Base-by-base conservation (phyloP, 345 rosid species). In the Salix brachista region DNA sequence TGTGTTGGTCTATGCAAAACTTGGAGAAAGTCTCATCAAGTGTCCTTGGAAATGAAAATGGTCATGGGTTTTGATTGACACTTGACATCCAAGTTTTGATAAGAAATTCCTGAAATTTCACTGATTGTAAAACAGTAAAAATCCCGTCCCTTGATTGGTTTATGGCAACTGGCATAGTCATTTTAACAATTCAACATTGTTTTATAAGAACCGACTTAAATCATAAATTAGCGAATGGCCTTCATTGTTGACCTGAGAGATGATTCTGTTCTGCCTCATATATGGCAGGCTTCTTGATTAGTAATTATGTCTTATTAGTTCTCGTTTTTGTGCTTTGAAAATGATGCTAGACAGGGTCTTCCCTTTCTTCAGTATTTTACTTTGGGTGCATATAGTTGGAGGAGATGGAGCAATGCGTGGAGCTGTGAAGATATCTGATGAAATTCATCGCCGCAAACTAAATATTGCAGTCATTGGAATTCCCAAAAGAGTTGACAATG, bases 371-470 rank as follows among this genome's bases (percentile, higher is more conserved):
- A 5, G 6, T 26, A 54, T 34, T 25, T 21, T 67, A 48, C 50
- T 23, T 46, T 75, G 91, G 94, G 85, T 91, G 21, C 91, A 95
- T 76, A 90, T 91, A 50, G 82, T 89, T 32, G 98, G 99, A 4
- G 98, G 99, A 7, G 98, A 95, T 58, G 98, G 97, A 62, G 85
- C 93, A 37, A 83, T 95, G 96, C 93, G 87, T 11, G 99, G 97
- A 6, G 97, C 94, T 25, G 91, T 93, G 41, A 74, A 81, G 79
- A 88, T 95, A 32, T 93, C 87, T 50, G 78, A 88, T 0, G 98
- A 91, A 84, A 71, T 91, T 50, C 48, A 36, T 6, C 68, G 83
- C 18, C 80, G 94, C 56, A 88, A 89, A 64, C 82, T 93, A 18
- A 79, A 82, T 12, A 68, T 91, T 32, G 90, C 87, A 5, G 77